These are phyloP conservation scores for Lachnellula cervina DNA, from an alignment of 2,329 filamentous ascomycete genomes.

Conservation along the genomic window DNA sequence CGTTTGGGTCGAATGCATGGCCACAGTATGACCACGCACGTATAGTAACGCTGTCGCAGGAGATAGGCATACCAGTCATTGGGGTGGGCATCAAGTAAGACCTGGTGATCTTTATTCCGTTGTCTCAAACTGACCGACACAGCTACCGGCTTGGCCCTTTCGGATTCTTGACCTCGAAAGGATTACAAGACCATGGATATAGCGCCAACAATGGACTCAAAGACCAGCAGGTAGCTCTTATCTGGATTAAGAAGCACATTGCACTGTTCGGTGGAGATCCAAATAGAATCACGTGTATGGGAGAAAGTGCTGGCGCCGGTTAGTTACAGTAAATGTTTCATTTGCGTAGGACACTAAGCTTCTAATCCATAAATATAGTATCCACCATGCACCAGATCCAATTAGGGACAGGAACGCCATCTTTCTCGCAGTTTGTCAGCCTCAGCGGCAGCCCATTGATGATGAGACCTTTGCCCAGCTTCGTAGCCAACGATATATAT, in stretches of 20 bases:
- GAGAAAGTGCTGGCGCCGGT: constrained; percentile 45
- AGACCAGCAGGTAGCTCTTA: constrained; percentile 32
- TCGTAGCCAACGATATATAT: constrained; percentile 39
- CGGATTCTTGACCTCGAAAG: constrained; percentile 44
- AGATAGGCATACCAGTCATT: constrained; percentile 42
- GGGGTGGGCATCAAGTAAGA: constrained; percentile 40
- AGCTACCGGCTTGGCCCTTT: constrained; percentile 43
- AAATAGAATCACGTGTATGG: constrained; percentile 32
- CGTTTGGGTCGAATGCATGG: constrained; percentile 46
- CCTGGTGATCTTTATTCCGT: not conserved
- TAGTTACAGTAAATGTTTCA: not conserved
- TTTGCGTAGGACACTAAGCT: not conserved
- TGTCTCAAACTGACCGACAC: not conserved
- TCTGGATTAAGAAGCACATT: constrained; percentile 30
- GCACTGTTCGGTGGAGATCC: constrained; percentile 31
- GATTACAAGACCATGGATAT: constrained; percentile 40
- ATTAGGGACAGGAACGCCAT: constrained; percentile 19
- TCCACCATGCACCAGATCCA: not conserved
- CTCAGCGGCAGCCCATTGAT: constrained; percentile 40
- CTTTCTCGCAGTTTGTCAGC: constrained; percentile 33
- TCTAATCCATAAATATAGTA: not conserved
- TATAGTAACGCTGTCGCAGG: constrained; percentile 41
- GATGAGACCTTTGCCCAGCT: constrained; percentile 35
- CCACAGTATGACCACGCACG: constrained; percentile 45
- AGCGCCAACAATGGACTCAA: constrained; percentile 40